These are phyloP conservation scores for Exutisphaerella laricina DNA, from an alignment of 2,329 filamentous ascomycete species.

Conservation along the genomic window DNA sequence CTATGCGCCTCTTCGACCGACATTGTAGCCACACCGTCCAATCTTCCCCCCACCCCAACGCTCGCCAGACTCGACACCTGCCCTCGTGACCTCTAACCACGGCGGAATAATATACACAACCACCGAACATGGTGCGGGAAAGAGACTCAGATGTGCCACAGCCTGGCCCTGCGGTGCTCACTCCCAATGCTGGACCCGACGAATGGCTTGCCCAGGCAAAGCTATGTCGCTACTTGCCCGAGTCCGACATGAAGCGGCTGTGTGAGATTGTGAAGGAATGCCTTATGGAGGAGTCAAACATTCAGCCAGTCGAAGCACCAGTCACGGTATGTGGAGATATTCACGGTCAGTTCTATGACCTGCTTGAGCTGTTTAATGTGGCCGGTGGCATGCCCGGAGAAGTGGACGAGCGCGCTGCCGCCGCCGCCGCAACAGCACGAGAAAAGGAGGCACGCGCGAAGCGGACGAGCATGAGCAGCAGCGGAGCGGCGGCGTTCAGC, in stretches of 20 bases:
- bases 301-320: constrained; percentile 93
- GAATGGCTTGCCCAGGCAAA: constrained; percentile 97
- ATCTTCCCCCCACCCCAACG: not conserved
- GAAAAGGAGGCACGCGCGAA: constrained; percentile 16
- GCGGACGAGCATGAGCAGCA: constrained; percentile 21
- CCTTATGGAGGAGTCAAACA: constrained; percentile 99
- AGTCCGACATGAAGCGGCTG: constrained; percentile 95
- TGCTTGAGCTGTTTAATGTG: constrained; percentile 93
- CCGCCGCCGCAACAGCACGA: constrained; percentile 15
- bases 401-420: constrained; percentile 27
- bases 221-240: constrained; percentile 93
- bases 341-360: constrained; percentile 97
- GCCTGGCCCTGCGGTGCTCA: constrained; percentile 82
- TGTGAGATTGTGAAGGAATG: constrained; percentile 99
- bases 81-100: constrained; percentile 15
- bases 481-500: constrained; percentile 59
- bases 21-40: too few species aligned
- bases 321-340: constrained; percentile 98
- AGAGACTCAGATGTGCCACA: constrained; percentile 62
- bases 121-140: constrained; percentile 42
- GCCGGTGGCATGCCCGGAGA: constrained; percentile 95
- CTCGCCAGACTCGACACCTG: constrained; percentile 6
- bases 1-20: too few species aligned
- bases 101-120: constrained; percentile 1
- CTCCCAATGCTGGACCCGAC: constrained; percentile 77